phyloP scores from a whole-genome alignment of 768 basidiomycete genomes.

The Pulveroboletus sp. region DNA sequence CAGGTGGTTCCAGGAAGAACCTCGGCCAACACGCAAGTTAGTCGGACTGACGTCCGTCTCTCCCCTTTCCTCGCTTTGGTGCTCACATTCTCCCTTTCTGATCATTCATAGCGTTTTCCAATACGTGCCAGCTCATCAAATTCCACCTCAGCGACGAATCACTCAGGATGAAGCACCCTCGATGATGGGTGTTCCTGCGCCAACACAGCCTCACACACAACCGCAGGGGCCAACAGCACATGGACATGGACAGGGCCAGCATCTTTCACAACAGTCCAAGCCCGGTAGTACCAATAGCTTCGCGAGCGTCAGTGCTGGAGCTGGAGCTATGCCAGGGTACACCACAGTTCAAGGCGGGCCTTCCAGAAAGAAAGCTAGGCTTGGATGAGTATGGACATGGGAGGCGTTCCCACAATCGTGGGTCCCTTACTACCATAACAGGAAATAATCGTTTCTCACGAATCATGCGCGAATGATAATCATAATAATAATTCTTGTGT shows the following conservation, averaged over 20 bases:
- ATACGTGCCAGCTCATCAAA: constrained; percentile 53
- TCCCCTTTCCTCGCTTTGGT: neutral
- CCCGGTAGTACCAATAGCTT: constrained; percentile 61
- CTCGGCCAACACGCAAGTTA: constrained; percentile 80
- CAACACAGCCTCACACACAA: constrained; percentile 40
- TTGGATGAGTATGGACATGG: constrained; percentile 33
- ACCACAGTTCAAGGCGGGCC: constrained; percentile 32
- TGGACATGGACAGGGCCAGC: constrained; percentile 44
- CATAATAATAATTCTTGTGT: too few species aligned
- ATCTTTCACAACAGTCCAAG: constrained; percentile 38
- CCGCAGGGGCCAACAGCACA: constrained; percentile 42
- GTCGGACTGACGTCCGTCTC: constrained; percentile 25
- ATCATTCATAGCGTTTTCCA: constrained; percentile 62
- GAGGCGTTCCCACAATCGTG: too few species aligned
- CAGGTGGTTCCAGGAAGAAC: constrained; percentile 91
- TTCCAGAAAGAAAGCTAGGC: constrained; percentile 56
- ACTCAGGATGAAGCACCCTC: constrained; percentile 90
- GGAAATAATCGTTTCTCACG: too few species aligned
- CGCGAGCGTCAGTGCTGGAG: constrained; percentile 57
- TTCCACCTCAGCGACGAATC: constrained; percentile 83
- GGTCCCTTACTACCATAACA: too few species aligned
- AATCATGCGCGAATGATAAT: too few species aligned
- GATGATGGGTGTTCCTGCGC: constrained; percentile 65
- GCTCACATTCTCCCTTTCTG: constrained; percentile 3
- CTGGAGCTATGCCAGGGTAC: constrained; percentile 31